Percentiles rank a stretch among this genome's conserved stretches.
Conservation (phyloP, 2,329 filamentous ascomycete genomes). For the Penicillium brasilianum region DNA sequence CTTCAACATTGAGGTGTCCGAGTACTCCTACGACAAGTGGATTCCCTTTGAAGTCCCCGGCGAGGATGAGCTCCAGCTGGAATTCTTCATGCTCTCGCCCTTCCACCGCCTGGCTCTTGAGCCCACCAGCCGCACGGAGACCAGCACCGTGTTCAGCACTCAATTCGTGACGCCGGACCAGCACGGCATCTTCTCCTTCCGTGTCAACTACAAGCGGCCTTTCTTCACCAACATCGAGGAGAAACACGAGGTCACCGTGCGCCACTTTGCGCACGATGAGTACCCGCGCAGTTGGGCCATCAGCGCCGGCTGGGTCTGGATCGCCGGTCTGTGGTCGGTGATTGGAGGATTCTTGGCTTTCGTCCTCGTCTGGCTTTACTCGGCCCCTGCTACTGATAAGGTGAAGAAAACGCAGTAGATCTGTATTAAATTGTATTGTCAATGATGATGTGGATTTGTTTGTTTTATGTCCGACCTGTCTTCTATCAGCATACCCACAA, state of each 20-base stretch:
- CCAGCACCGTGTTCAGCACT: constrained; percentile 73
- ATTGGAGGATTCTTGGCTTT: constrained; percentile 84
- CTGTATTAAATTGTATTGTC: constrained; percentile 31
- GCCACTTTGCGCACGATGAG: constrained; percentile 97
- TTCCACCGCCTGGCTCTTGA: constrained; percentile 85
- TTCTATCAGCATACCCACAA: not conserved
- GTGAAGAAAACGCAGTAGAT: constrained; percentile 56
- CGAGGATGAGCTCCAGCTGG: constrained; percentile 81
- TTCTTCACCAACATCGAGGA: constrained; percentile 89
- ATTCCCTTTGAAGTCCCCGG: constrained; percentile 72
- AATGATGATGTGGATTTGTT: constrained; percentile 31
- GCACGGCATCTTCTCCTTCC: constrained; percentile 99
- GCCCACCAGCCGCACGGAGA: constrained; percentile 62
- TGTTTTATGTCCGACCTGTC: not conserved
- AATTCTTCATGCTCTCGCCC: constrained; percentile 98
- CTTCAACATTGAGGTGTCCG: constrained; percentile 86
- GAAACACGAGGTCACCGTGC: constrained; percentile 91
- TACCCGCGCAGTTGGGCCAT: constrained; percentile 91
- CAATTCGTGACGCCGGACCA: constrained; percentile 89
- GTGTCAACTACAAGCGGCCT: constrained; percentile 94
- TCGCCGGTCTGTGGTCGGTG: constrained; percentile 83
- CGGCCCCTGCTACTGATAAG: constrained; percentile 57
- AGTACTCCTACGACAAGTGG: constrained; percentile 78
- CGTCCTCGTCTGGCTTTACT: constrained; percentile 85
- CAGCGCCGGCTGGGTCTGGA: constrained; percentile 91